Percentiles rank a stretch among this genome's conserved stretches.
Conservation (phyloP, 2,329 filamentous ascomycete species). For the Epichloe baconii region DNA sequence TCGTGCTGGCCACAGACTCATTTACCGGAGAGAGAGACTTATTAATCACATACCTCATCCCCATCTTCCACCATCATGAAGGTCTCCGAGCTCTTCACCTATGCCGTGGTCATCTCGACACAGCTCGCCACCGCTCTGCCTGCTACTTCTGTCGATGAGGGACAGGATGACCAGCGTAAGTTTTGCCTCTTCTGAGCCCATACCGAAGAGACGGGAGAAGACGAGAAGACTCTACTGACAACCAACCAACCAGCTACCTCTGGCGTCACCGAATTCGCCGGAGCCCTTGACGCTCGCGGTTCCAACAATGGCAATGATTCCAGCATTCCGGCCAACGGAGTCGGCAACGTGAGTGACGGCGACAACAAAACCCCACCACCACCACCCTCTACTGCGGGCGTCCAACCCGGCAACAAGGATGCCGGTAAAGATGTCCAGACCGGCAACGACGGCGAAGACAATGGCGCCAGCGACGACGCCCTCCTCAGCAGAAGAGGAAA, state of each 20-base stretch:
- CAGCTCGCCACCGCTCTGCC: not conserved
- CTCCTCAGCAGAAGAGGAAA: not conserved
- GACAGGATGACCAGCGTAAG: not conserved
- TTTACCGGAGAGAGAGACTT: too few relatives aligned
- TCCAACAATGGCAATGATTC: not conserved
- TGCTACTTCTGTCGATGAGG: not conserved
- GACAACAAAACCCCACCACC: not conserved
- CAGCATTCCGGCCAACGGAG: not conserved
- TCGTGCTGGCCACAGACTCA: too few relatives aligned
- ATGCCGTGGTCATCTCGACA: not conserved
- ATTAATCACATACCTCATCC: too few relatives aligned
- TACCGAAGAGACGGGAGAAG: too few relatives aligned
- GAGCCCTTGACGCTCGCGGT: not conserved
- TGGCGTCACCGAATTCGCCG: not conserved
- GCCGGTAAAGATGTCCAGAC: not conserved
- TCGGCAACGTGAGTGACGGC: not conserved
- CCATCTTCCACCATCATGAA: not conserved
- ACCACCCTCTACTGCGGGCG: not conserved
- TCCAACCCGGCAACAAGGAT: not conserved
- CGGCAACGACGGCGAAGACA: not conserved
- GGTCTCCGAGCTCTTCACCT: slow-evolving; percentile 2
- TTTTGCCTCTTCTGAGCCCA: not conserved
- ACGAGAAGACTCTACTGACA: not conserved
- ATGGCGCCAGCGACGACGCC: not conserved
- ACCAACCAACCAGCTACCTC: not conserved